Percentiles rank a stretch among this genome's conserved stretches.
These are phyloP conservation scores for Lodderomyces jiufengensis DNA, from an alignment of 1,139 yeast species.

Conservation along the genomic window DNA sequence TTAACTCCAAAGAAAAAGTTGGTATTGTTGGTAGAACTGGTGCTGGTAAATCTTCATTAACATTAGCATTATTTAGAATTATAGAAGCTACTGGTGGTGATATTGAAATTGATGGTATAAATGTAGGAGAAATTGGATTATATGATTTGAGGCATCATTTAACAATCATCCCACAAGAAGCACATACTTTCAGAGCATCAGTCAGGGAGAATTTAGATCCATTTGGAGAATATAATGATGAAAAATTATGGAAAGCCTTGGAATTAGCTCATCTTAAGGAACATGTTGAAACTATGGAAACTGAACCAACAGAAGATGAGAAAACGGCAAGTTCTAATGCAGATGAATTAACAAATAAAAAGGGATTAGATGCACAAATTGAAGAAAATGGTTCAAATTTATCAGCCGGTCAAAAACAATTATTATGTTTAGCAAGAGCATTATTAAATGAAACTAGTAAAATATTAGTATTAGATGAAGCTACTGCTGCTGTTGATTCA, in stretches of 20 bases:
- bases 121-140: constrained; percentile 46
- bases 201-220: constrained; percentile 64
- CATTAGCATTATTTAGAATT: constrained; percentile 32
- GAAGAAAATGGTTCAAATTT: constrained; percentile 72
- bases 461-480: constrained; percentile 73
- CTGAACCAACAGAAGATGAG: constrained; percentile 21
- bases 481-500: constrained; percentile 83
- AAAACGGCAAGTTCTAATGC: constrained; percentile 19
- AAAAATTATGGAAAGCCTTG: constrained; percentile 52
- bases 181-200: constrained; percentile 65
- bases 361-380: constrained; percentile 42
- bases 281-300: constrained; percentile 33
- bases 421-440: constrained; percentile 74
- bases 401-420: constrained; percentile 76
- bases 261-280: constrained; percentile 52
- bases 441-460: constrained; percentile 53
- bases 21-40: constrained; percentile 40
- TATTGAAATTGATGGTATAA: constrained; percentile 45
- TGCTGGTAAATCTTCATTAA: constrained; percentile 34
- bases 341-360: constrained; percentile 22
- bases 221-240: constrained; percentile 45
- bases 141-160: constrained; percentile 52
- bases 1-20: constrained; percentile 28
- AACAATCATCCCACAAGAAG: constrained; percentile 69
- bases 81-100: constrained; percentile 29